A percentile compares a stretch with the other conserved stretches of the same genome.
Evolutionary conservation across 2,329 filamentous ascomycete species (phyloP).

Genomic region (Exophiala sp.): DNA sequence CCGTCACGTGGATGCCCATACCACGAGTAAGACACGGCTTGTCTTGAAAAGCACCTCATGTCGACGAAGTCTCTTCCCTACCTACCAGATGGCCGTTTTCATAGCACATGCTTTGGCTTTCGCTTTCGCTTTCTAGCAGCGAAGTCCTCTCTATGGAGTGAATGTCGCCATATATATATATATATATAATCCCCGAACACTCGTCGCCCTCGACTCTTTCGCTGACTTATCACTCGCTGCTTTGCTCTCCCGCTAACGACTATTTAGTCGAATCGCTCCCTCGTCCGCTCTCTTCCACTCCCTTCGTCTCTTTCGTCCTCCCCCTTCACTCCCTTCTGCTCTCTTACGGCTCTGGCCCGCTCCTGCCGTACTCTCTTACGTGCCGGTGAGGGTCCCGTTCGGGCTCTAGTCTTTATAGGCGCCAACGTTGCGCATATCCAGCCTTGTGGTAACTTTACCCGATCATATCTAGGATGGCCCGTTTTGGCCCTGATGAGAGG

Average conservation of each 20-base stretch:
- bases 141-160: no score
- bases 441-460: conserved; percentile 15
- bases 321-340: conserved; percentile 23
- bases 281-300: conserved; percentile 21
- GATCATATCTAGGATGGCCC: conserved; percentile 9
- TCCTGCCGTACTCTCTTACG: conserved; percentile 10
- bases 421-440: conserved; percentile 10
- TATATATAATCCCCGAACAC: conserved; percentile 5
- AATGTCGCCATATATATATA: conserved; percentile 7
- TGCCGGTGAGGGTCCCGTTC: conserved; percentile 12
- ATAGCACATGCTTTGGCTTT: no score
- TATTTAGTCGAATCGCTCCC: conserved; percentile 24
- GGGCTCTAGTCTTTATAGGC: conserved; percentile 14
- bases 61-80: no score
- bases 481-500: conserved; percentile 10
- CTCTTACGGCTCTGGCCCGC: conserved; percentile 14
- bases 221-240: conserved; percentile 23
- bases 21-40: no score
- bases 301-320: conserved; percentile 20
- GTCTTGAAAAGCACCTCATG: no score
- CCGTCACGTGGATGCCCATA: no score
- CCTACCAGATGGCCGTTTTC: no score
- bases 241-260: conserved; percentile 27
- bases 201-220: conserved; percentile 1
- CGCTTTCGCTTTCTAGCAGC: no score